Base-by-base conservation (phyloP, 306 rosid species). In the Arachis stenosperma region DNA sequence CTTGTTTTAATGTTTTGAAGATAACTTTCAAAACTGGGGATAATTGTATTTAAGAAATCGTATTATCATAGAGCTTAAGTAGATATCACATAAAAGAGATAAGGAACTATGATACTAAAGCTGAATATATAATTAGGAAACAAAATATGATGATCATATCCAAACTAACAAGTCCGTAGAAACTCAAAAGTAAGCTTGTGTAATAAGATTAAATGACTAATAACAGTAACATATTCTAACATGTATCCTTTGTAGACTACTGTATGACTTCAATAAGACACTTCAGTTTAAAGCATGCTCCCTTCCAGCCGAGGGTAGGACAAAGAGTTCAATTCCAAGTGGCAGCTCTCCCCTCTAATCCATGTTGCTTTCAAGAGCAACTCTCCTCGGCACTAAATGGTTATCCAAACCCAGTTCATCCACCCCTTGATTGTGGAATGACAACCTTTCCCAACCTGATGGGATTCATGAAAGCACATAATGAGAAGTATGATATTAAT, bases 401-500 rank as follows among this genome's bases (percentile, higher is more conserved):
- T 55, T 55, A 17, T 17, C 60, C 15, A 11, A 55, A 17, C 60
- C 37, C 11, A 17, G 37, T 22, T 55, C 9, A 9, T 53, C 30
- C 58, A 53, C 3, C 30, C 58, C 58, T n/a, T 53, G 58, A 36
- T 22, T 17, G 60, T 55, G 36, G 5, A 55, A 15, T 30, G 60
- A 55, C 60, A 15, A 6, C 60, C 22, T 36, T 55, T 55, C 22
- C 60, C 60, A 55, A 55, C 60, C 60, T 55, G 37, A 55, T 55
- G 60, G 36, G 36, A 55, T 6, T 55, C 11, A 55, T 55, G 60
- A 30, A 55, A 55, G 60, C 8, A 8, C 36, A 7, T 8, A 1
- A 48, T 48, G 14, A 48, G 14, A 48, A 2, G 36, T 55, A 30
- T 36, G 6, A 55, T 8, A 55, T 55, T 55, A 55, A 55, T 36